Evolutionary conservation across 1,284 basidiomycete genomes (phyloP).

Genomic region (Cystobasidium sp.): DNA sequence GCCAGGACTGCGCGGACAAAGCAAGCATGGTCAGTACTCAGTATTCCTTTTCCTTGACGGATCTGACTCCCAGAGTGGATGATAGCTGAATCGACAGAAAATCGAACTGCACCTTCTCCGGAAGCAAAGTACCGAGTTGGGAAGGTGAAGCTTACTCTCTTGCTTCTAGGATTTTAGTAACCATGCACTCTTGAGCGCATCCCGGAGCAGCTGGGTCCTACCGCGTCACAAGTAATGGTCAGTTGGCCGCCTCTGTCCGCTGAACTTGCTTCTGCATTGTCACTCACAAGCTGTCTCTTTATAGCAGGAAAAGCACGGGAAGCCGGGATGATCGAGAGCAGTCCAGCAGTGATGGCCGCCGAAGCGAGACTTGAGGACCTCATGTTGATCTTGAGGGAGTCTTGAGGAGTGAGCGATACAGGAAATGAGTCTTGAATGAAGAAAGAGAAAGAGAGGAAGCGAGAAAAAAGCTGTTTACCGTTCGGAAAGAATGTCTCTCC

Average conservation of each 20-base stretch:
- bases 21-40: constrained; percentile 8
- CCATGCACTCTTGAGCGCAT: constrained; percentile 35
- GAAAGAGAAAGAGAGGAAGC: neutral
- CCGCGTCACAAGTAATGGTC: neutral
- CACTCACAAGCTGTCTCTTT: constrained; percentile 24
- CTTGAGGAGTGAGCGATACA: neutral
- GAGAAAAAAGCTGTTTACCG: neutral
- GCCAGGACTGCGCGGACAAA: constrained; percentile 18
- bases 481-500: too few species aligned
- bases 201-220: constrained; percentile 36
- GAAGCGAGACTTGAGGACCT: constrained; percentile 16
- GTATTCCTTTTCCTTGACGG: neutral
- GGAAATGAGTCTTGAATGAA: neutral
- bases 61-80: too few species aligned
- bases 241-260: neutral
- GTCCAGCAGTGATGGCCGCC: constrained; percentile 1
- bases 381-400: constrained; percentile 1
- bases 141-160: constrained; percentile 23
- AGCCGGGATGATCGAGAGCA: constrained; percentile 17
- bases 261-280: neutral
- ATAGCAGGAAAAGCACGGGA: constrained; percentile 2
- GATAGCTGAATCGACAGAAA: neutral
- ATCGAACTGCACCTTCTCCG: neutral
- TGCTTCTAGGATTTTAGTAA: constrained; percentile 36
- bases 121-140: constrained; percentile 24